Evolutionary conservation across 495 filamentous ascomycete genomes (phyloP), one percentile per base, ranked within the genome.

Genomic region (Letharia lupina): DNA sequence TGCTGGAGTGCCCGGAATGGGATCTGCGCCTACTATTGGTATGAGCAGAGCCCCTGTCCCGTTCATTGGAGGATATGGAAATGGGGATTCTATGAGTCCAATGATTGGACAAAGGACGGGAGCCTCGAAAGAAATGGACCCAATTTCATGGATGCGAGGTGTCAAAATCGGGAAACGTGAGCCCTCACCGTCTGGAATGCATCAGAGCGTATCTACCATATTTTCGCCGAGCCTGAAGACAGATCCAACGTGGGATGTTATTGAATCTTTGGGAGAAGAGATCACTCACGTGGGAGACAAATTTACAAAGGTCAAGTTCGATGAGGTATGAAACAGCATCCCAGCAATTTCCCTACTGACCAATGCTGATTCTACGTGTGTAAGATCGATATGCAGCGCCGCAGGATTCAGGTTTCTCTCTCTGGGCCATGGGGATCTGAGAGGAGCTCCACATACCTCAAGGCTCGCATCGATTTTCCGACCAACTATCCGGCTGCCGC

Each of bases 101-200:
- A 77, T 83, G 15, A 78, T 84, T 40, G 85, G 86, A 10, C 89
- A 87, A 2, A 86, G 84, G 56, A 81, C 80, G 33, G 79, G 76
- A 45, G 61, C 80, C 18, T 77, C 78, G 60, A 86, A 84, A 61
- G 81, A 87, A 58, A 79, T 82, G n/a, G 91, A 91, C 70, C 81
- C 91, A 44, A 93, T 97, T 65, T 82, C 86, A 18, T 97, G 93
- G 93, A 96, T 97, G 90, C 90, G 86, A 65, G 91, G 91, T 41
- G 91, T 97, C 50, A 94, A 91, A 67, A 92, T 97, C 70, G 83
- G 79, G 37, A 87, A 87, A 68, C 77, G 81, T 62, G 82, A 81
- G 60, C 69, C 71, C 61, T 70, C 16, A 69, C 78, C 20, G 18
- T 63, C 63, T 42, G 67, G 60, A 69, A 68, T 61, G 73, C 76